Conservation (phyloP, 73 alveolate genomes). For the Paramecium sexaurelia region DNA sequence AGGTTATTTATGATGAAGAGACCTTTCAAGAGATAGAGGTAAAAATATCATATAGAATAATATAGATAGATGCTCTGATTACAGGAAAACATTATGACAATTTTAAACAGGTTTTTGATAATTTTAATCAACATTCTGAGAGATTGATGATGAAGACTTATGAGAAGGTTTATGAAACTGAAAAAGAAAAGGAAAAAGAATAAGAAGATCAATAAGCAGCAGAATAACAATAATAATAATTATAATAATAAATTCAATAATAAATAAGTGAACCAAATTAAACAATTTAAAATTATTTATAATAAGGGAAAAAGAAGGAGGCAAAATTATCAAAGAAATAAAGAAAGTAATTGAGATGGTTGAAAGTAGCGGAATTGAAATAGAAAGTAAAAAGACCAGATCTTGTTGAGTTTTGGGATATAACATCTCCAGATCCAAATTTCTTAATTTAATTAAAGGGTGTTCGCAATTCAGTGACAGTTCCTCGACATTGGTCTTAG, state of each 20-base stretch:
- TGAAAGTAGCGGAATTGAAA: conserved; percentile 77
- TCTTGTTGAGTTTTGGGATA: conserved; percentile 98
- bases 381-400: conserved; percentile 95
- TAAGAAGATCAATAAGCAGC: conserved; percentile 7
- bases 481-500: conserved; percentile 98
- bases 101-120: conserved; percentile 40
- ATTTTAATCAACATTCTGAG: not conserved
- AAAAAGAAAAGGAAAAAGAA: conserved; percentile 43
- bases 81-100: conserved; percentile 44
- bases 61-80: conserved; percentile 25
- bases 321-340: conserved; percentile 63
- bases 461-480: conserved; percentile 97
- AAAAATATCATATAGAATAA: not conserved
- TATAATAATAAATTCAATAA: not conserved
- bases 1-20: conserved; percentile 25
- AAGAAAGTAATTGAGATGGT: conserved; percentile 69
- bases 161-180: conserved; percentile 37
- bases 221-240: not conserved
- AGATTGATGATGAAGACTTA: conserved; percentile 57
- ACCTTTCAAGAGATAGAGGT: not conserved
- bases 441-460: conserved; percentile 91
- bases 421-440: conserved; percentile 95
- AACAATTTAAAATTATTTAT: conserved; percentile 21
- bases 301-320: conserved; percentile 49
- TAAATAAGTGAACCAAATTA: not conserved